Evolutionary conservation across 805 yeast genomes (phyloP).

Genomic region (Cyberlindnera petersonii): DNA sequence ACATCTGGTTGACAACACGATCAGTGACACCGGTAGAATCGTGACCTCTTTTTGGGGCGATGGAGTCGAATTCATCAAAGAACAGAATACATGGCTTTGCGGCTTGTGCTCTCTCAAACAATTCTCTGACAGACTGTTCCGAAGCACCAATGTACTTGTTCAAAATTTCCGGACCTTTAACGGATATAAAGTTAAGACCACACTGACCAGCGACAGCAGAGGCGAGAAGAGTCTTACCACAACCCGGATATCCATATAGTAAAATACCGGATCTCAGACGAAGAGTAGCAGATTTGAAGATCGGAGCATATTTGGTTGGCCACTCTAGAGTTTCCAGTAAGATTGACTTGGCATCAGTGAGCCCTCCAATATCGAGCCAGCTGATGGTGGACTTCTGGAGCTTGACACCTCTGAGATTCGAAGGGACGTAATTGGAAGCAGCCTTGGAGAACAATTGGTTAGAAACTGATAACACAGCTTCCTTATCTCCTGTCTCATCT

Average conservation of each 20-base stretch:
- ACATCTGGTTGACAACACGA: constrained; percentile 92
- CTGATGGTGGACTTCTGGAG: constrained; percentile 66
- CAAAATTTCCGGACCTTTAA: constrained; percentile 93
- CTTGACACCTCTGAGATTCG: constrained; percentile 82
- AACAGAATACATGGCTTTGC: constrained; percentile 92
- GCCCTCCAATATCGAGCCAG: constrained; percentile 92
- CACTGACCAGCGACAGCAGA: constrained; percentile 92
- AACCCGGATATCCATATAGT: constrained; percentile 94
- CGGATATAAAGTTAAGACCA: constrained; percentile 87
- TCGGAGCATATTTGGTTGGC: constrained; percentile 96
- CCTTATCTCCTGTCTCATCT: neutral
- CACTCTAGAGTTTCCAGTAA: constrained; percentile 88
- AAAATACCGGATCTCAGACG: constrained; percentile 85
- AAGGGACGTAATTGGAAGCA: constrained; percentile 67
- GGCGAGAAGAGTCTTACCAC: constrained; percentile 92
- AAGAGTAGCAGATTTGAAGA: constrained; percentile 84
- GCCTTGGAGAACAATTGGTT: constrained; percentile 50
- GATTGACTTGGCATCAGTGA: constrained; percentile 67
- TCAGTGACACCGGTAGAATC: constrained; percentile 98
- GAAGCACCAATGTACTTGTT: constrained; percentile 97
- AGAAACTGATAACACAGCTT: constrained; percentile 15
- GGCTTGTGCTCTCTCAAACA: constrained; percentile 90
- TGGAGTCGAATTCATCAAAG: constrained; percentile 94
- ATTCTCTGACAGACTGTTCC: constrained; percentile 89
- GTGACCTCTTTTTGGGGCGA: constrained; percentile 97